Percentiles rank a stretch among this genome's conserved stretches.
Evolutionary conservation across 192 early-diverging fungal genomes (phyloP).

Genomic region (Coemansia sp.): DNA sequence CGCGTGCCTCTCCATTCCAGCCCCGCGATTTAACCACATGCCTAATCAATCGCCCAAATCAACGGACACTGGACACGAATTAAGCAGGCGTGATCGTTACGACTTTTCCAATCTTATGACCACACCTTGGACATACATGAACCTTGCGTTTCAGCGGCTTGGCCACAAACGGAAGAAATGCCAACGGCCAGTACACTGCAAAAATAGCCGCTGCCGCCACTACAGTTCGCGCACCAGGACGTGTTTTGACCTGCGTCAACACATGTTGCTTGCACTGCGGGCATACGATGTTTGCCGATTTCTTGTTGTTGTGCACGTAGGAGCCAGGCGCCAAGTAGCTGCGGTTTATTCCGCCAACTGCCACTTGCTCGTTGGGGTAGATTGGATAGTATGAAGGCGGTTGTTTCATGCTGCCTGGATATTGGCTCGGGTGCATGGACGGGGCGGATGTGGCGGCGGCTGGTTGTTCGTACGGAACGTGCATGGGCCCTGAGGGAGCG

Average conservation of each 20-base stretch:
- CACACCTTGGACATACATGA: conserved; percentile 36
- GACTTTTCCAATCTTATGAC: conserved; percentile 38
- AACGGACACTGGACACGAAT: not conserved
- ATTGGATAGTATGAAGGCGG: conserved; percentile 8
- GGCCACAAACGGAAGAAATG: conserved; percentile 37
- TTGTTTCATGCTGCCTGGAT: not conserved
- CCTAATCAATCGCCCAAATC: not conserved
- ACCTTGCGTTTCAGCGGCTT: conserved; percentile 39
- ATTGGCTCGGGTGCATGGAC: conserved; percentile 3
- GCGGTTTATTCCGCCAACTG: conserved; percentile 19
- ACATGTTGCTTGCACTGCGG: conserved; percentile 32
- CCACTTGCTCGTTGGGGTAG: conserved; percentile 11
- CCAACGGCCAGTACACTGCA: conserved; percentile 44
- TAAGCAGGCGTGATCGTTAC: conserved; percentile 29
- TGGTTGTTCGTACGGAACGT: not conserved
- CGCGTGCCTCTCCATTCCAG: not conserved
- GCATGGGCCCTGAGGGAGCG: not conserved
- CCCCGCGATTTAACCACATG: not conserved
- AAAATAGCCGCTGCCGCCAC: conserved; percentile 42
- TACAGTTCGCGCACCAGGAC: conserved; percentile 27
- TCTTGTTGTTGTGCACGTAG: conserved; percentile 35
- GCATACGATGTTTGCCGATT: conserved; percentile 28
- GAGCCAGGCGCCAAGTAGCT: conserved; percentile 22
- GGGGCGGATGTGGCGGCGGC: not conserved
- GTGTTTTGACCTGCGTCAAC: conserved; percentile 34